These are phyloP conservation scores for Phaseolus coccineus DNA, from an alignment of 331 rosid genomes.

Conservation along the genomic window DNA sequence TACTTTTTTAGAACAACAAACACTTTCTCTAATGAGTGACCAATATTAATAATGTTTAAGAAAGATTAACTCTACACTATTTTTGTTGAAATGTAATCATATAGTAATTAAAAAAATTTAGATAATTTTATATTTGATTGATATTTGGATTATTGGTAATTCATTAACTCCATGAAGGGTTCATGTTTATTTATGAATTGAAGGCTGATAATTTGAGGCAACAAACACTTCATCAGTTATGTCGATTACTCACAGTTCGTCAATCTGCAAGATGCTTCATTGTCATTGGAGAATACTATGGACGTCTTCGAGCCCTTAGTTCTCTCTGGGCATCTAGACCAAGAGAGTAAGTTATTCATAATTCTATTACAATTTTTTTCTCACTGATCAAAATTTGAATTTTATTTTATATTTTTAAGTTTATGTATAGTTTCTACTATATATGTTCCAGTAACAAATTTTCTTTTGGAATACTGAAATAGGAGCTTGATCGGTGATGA, in stretches of 20 bases:
- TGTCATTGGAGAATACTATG: slow-evolving; percentile 86
- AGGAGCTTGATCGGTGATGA: slow-evolving; percentile 74
- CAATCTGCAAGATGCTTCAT: slow-evolving; percentile 87
- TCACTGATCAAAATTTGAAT: too few relatives aligned
- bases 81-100: not conserved
- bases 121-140: not conserved
- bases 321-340: slow-evolving; percentile 94
- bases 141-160: not conserved
- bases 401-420: not conserved
- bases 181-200: slow-evolving; percentile 12
- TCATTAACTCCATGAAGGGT: not conserved
- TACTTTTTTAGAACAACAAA: not conserved
- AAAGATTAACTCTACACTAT: not conserved
- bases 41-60: not conserved
- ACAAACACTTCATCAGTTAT: slow-evolving; percentile 86
- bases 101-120: not conserved
- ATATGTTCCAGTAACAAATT: not conserved
- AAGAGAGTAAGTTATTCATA: slow-evolving; percentile 63
- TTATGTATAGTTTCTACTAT: not conserved
- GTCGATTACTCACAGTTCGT: slow-evolving; percentile 76
- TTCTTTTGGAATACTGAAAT: slow-evolving; percentile 5
- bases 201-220: slow-evolving; percentile 96
- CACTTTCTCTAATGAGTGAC: not conserved
- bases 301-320: slow-evolving; percentile 88
- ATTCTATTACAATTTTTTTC: not conserved